phyloP scores from a whole-genome alignment of 352 stramenopile genomes.

The Pythium rishiriense region DNA sequence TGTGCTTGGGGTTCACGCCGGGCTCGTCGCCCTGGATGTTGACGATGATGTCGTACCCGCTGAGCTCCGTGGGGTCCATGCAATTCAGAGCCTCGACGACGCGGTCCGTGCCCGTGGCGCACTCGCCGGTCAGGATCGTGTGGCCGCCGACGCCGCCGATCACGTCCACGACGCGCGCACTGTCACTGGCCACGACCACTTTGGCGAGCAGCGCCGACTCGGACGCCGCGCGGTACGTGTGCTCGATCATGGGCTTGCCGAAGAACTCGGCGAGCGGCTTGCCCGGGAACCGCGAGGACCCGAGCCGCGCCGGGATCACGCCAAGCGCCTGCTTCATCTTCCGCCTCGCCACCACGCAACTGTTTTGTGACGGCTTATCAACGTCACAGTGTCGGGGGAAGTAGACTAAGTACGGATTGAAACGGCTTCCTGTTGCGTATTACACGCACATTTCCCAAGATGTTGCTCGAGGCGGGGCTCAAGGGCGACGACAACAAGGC shows the following conservation, averaged over 20 bases:
- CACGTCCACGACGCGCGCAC: constrained; percentile 47
- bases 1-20: constrained; percentile 74
- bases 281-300: constrained; percentile 71
- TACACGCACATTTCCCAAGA: constrained; percentile 13
- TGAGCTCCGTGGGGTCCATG: constrained; percentile 43
- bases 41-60: constrained; percentile 70
- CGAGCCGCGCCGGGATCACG: constrained; percentile 76
- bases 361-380: neutral
- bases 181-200: constrained; percentile 84
- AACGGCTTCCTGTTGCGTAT: constrained; percentile 17
- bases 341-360: neutral
- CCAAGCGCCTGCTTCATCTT: constrained; percentile 61
- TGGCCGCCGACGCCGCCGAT: constrained; percentile 44
- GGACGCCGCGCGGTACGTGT: constrained; percentile 67
- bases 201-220: constrained; percentile 54
- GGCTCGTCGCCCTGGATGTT: constrained; percentile 88
- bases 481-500: constrained; percentile 55
- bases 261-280: constrained; percentile 83
- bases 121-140: constrained; percentile 67
- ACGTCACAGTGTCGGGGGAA: constrained; percentile 5
- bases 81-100: constrained; percentile 61
- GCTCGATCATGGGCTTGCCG: constrained; percentile 82
- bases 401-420: constrained; percentile 2
- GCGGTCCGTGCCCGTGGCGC: constrained; percentile 73
- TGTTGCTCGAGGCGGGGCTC: constrained; percentile 64